Conservation (phyloP, 2,329 filamentous ascomycete species). For the Ascochyta viciae-villosae region DNA sequence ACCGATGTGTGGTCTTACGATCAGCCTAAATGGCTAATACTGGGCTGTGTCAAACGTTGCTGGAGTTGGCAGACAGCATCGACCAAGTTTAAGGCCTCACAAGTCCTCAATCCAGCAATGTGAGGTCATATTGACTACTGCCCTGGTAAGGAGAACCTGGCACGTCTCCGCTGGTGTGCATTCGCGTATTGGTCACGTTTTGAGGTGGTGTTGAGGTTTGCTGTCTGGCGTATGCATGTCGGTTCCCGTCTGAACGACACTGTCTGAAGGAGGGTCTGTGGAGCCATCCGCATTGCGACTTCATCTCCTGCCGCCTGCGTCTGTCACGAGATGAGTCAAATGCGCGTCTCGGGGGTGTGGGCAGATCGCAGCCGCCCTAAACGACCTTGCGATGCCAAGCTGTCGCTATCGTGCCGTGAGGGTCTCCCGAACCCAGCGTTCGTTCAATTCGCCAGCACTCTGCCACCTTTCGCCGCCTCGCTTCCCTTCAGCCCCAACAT, state of each 20-base stretch:
- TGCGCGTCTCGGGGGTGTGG: conserved; percentile 33
- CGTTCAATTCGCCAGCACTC: conserved; percentile 10
- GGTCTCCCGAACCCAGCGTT: conserved; percentile 27
- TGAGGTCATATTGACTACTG: conserved; percentile 11
- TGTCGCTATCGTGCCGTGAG: conserved; percentile 26
- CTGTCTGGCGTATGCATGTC: conserved; percentile 6
- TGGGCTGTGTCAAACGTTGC: conserved; percentile 16
- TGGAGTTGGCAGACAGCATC: conserved; percentile 16
- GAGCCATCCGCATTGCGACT: conserved; percentile 22
- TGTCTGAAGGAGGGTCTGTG: conserved; percentile 2
- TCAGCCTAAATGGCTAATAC: conserved; percentile 21
- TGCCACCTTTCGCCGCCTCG: conserved; percentile 26
- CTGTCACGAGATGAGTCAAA: conserved; percentile 36
- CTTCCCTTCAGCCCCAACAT: conserved; percentile 17
- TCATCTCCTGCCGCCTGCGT: conserved; percentile 29
- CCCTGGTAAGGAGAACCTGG: conserved; percentile 19
- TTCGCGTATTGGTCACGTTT: conserved; percentile 12
- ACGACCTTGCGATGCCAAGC: conserved; percentile 32
- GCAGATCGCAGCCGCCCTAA: conserved; percentile 35
- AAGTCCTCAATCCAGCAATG: conserved; percentile 9
- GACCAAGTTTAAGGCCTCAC: conserved; percentile 17
- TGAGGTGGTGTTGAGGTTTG: neutral
- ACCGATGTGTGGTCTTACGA: conserved; percentile 12
- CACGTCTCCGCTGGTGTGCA: conserved; percentile 5
- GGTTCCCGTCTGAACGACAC: conserved; percentile 2